These are phyloP conservation scores for barley (Hordeum vulgare) DNA, from an alignment of 176 grass and related monocot genomes.

Conservation along the genomic window DNA sequence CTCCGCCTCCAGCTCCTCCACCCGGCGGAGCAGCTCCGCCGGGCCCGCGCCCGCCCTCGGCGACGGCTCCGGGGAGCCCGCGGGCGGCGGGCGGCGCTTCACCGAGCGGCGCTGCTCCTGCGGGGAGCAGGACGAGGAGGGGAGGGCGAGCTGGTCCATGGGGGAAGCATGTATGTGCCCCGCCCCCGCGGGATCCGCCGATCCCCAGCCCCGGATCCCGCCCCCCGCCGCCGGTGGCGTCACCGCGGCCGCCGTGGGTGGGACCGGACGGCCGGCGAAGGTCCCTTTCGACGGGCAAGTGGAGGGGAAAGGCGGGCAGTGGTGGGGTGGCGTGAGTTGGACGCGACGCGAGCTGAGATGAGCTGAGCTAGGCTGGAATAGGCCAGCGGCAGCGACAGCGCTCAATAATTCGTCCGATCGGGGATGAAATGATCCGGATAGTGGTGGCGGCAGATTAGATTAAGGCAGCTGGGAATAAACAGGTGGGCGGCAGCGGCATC, in stretches of 20 bases:
- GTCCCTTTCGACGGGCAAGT: not conserved
- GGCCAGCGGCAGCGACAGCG: not conserved
- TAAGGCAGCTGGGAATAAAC: not conserved
- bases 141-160: constrained; percentile 24
- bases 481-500: not conserved
- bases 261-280: not conserved
- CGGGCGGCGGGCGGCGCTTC: constrained; percentile 21
- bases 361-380: constrained; percentile 11
- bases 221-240: not conserved
- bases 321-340: constrained; percentile 23
- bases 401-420: not conserved
- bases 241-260: not conserved
- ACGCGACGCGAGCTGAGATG: constrained; percentile 23
- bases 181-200: not conserved
- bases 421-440: not conserved
- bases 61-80: constrained; percentile 36
- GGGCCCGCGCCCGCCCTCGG: not conserved
- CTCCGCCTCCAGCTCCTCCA: constrained; percentile 32
- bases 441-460: not conserved
- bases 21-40: constrained; percentile 29
- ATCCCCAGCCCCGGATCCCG: not conserved
- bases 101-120: constrained; percentile 28
- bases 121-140: too few relatives aligned
- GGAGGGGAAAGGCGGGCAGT: not conserved
- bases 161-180: constrained; percentile 37